phyloP scores from a whole-genome alignment of 352 stramenopile genomes.

The Globisporangium solare region DNA sequence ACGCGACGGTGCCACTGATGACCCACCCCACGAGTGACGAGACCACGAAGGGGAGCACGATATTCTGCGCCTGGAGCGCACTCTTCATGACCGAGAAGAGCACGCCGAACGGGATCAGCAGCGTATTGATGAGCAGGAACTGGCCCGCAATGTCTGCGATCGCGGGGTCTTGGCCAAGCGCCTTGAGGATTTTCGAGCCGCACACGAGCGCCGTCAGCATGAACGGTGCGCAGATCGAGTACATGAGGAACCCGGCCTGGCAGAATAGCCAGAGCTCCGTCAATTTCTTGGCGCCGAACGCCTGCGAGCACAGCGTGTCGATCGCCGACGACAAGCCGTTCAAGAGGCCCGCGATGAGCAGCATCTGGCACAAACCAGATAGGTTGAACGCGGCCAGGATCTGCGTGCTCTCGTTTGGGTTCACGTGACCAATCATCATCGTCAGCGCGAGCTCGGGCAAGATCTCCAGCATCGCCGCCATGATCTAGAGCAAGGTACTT shows the following conservation, averaged over 20 bases:
- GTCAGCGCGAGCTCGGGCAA: conserved; percentile 38
- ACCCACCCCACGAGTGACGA: conserved; percentile 34
- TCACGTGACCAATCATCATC: conserved; percentile 63
- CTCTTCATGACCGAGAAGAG: conserved; percentile 50
- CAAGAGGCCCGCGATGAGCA: conserved; percentile 43
- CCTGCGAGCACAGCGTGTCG: conserved; percentile 63
- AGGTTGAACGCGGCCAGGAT: conserved; percentile 58
- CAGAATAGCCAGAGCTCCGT: conserved; percentile 62
- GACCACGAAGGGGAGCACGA: conserved; percentile 47
- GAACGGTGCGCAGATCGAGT: conserved; percentile 30
- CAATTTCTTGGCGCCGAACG: conserved; percentile 50
- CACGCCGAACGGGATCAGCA: conserved; percentile 38
- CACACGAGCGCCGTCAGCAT: conserved; percentile 34
- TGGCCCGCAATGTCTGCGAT: conserved; percentile 39
- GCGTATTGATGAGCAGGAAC: conserved; percentile 31
- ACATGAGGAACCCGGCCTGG: conserved; percentile 41
- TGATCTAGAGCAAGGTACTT: conserved; percentile 22
- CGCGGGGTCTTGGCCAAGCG: conserved; percentile 44
- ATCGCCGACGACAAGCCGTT: conserved; percentile 51
- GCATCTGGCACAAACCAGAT: conserved; percentile 42
- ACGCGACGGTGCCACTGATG: conserved; percentile 37
- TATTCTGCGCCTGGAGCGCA: conserved; percentile 58
- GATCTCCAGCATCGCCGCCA: conserved; percentile 42
- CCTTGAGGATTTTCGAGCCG: conserved; percentile 37
- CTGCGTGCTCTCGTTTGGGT: conserved; percentile 38